Conservation (phyloP, 164 flowering plant genomes). For the Echeveria elegans region DNA sequence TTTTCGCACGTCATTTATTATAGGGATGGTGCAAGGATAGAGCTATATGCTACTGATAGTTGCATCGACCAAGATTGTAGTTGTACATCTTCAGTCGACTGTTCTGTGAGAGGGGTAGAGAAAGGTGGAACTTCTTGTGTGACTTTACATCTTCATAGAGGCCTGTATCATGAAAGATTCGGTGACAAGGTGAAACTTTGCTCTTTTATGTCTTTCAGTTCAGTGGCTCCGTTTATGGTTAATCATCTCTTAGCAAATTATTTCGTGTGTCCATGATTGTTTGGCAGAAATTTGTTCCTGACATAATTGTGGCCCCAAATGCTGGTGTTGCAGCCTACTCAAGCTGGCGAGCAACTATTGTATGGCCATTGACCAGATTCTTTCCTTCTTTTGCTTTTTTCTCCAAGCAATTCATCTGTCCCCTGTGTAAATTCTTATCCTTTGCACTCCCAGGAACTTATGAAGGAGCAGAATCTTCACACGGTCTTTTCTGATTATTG, state of each 20-base stretch:
- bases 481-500: constrained; percentile 88
- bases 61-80: constrained; percentile 49
- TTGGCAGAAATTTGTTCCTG: constrained; percentile 57
- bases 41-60: constrained; percentile 28
- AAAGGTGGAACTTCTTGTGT: constrained; percentile 19
- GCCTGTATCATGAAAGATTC: constrained; percentile 67
- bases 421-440: background rate
- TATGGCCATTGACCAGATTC: constrained; percentile 24
- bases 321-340: constrained; percentile 91
- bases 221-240: background rate
- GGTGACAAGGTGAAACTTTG: constrained; percentile 46
- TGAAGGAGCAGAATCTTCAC: constrained; percentile 51
- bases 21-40: constrained; percentile 67
- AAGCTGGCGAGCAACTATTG: constrained; percentile 84
- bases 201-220: constrained; percentile 9
- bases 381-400: background rate
- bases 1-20: background rate
- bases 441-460: constrained; percentile 43
- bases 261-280: constrained; percentile 11
- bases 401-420: background rate
- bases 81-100: constrained; percentile 33
- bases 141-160: constrained; percentile 48
- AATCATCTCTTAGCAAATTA: background rate
- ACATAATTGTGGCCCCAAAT: constrained; percentile 73
- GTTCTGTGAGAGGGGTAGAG: background rate